Conservation (phyloP, 2,329 filamentous ascomycete species). For the Didymella segeticola region DNA sequence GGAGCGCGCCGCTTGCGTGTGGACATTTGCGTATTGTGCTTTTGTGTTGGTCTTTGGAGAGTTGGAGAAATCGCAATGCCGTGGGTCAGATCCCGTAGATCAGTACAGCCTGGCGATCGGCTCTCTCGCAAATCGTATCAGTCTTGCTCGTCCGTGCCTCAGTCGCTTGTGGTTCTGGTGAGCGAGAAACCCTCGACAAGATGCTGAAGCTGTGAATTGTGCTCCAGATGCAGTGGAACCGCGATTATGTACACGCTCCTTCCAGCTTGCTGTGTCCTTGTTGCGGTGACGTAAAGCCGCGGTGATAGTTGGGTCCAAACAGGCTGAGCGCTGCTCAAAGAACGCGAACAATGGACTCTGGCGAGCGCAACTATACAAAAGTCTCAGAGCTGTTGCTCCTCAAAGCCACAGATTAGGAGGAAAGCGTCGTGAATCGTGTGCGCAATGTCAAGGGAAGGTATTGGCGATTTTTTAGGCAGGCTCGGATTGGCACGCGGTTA, state of each 20-base stretch:
- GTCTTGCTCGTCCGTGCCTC: slow-evolving; percentile 8
- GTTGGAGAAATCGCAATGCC: background rate
- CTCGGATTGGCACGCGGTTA: background rate
- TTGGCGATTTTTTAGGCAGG: background rate
- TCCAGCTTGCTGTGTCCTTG: slow-evolving; percentile 24
- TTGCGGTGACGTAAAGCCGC: slow-evolving; percentile 22
- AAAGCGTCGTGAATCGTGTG: slow-evolving; percentile 2
- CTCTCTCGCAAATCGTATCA: background rate
- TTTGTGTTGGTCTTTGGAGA: background rate
- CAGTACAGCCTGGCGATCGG: background rate
- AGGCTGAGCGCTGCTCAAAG: slow-evolving; percentile 23
- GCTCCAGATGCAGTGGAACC: background rate
- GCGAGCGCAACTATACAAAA: background rate
- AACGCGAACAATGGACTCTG: slow-evolving; percentile 7
- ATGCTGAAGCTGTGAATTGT: background rate
- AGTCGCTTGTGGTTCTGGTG: background rate
- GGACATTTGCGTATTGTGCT: slow-evolving; percentile 32
- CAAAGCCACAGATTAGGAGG: background rate
- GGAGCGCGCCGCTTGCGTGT: slow-evolving; percentile 76
- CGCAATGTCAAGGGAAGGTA: slow-evolving; percentile 3
- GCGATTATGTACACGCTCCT: slow-evolving; percentile 20
- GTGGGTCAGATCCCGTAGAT: slow-evolving; percentile 13
- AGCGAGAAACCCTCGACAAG: background rate
- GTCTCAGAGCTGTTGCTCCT: slow-evolving; percentile 4
- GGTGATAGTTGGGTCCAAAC: slow-evolving; percentile 23